Evolutionary conservation across 768 basidiomycete genomes (phyloP), one percentile per base, ranked within the genome.

Genomic region (Pulveroboletus sp.): DNA sequence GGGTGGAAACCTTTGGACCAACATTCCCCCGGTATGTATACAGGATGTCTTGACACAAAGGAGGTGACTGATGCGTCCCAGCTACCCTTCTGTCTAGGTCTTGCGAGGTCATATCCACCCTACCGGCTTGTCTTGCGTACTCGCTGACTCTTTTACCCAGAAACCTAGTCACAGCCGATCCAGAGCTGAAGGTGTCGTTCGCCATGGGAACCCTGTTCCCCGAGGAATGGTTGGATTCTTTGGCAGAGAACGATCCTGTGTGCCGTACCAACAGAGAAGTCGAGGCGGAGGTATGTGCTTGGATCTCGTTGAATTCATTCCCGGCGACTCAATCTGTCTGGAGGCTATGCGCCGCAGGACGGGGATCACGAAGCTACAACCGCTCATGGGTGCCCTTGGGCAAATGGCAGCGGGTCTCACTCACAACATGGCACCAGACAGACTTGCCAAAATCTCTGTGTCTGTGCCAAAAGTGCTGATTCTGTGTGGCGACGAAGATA

Each of bases 401-500:
- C 91, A 93, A 64, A 82, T 86, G 79, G 73, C 70, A 12, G 86
- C 89, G 1, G 82, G 60, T 0, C 54, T 86, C 1, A 85, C 82
- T 0, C 88, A 91, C 60, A 60, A 75, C 46, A 81, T 89, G 56
- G 59, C 69, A 5, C 65, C 76, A 0, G 71, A 72, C 0, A 73
- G 77, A 5, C 72, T 86, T 17, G 65, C 67, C 11, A 61, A 51
- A 32, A 77, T 88, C 39, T 78, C 81, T 0, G 61, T 65, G 0
- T 69, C 71, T 4, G 77, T 90, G 18, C 83, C 86, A 10, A 88
- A 87, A 60, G 74, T 89, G 8, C 57, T 75, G 28, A 82, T 80
- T 32, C 59, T 89, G n/a, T 85, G 83, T 0, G 89, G 86, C 3
- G 81, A 85, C 51, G 65, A 79, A 2, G 89, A 90, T 59, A 54